These are phyloP conservation scores for Heliocybe sulcata DNA, from an alignment of 1,284 basidiomycete genomes.

Conservation along the genomic window DNA sequence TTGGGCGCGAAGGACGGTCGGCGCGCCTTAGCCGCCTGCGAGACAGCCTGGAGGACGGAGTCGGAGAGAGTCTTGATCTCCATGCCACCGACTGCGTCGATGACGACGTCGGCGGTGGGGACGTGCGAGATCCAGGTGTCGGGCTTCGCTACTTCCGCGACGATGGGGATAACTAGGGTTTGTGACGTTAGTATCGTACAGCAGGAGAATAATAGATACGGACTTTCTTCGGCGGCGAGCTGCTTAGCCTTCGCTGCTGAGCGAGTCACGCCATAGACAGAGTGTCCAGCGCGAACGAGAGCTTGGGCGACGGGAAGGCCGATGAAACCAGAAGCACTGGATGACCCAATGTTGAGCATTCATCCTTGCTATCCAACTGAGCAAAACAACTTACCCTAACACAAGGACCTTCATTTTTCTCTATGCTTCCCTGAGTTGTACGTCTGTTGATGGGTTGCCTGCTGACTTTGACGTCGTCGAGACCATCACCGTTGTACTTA, in stretches of 20 bases:
- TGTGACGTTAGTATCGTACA: background rate
- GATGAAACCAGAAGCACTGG: constrained; percentile 38
- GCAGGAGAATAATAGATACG: background rate
- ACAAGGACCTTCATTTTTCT: constrained; percentile 3
- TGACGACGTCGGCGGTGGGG: constrained; percentile 35
- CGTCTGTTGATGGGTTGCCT: too few species aligned
- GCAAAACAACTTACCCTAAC: background rate
- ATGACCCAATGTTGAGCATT: background rate
- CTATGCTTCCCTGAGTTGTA: background rate
- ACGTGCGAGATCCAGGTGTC: constrained; percentile 32
- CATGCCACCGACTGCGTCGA: constrained; percentile 26
- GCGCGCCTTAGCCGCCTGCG: constrained; percentile 19
- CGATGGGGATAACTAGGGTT: constrained; percentile 35
- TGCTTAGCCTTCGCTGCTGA: constrained; percentile 28
- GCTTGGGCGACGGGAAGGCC: constrained; percentile 40
- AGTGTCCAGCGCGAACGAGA: constrained; percentile 41
- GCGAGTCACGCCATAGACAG: constrained; percentile 43
- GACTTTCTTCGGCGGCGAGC: constrained; percentile 39
- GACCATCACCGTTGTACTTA: background rate
- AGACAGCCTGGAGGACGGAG: constrained; percentile 28
- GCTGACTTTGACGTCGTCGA: too few species aligned
- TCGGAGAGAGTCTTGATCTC: constrained; percentile 13
- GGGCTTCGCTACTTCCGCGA: constrained; percentile 29
- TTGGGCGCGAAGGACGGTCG: constrained; percentile 29
- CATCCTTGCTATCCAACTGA: background rate